Evolutionary conservation across 805 yeast genomes (phyloP), one percentile per base, ranked within the genome.

Genomic region (Nakazawaea holstii): DNA sequence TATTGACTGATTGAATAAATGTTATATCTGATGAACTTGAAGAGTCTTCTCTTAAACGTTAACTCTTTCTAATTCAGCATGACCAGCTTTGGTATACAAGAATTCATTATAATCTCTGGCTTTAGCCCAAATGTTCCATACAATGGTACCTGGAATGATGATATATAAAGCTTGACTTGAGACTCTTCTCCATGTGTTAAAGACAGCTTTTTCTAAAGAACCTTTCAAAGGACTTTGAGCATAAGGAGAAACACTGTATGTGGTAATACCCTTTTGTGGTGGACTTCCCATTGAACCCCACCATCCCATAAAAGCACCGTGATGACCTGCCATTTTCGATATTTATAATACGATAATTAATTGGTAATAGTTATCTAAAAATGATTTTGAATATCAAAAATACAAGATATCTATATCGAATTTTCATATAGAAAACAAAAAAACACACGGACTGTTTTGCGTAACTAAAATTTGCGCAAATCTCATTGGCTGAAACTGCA

Each of bases 21-120:
- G 20, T 15, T 32, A 33, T n/a, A 27, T 13, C 10, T 13, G 15
- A 30, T 20, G 15, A 28, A n/a, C n/a, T n/a, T n/a, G n/a, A n/a
- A n/a, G n/a, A n/a, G n/a, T n/a, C n/a, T n/a, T n/a, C n/a, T n/a
- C 29, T 55, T 56, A 65, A 56, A 65, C 70, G 51, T 66, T 63
- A 45, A 73, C 82, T 68, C 80, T 82, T 68, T 79, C 92, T 65
- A 92, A 80, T 66, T 92, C 96, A 76, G 85, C 92, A 76, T 91
- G 88, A 69, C 99, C 99, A 55, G 87, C 98, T 79, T 92, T 92
- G 70, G 97, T 90, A 80, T 92, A 92, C 68, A 92, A 79, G 81
- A 74, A 91, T 67, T 82, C 92, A 72, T 92, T 87, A 81, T 90
- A 90, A 65, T 85, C 90, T 74, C 89, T 82, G 56, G 95, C 91